Base-by-base conservation (phyloP, 805 yeast genomes). In the Candida namnaoensis region DNA sequence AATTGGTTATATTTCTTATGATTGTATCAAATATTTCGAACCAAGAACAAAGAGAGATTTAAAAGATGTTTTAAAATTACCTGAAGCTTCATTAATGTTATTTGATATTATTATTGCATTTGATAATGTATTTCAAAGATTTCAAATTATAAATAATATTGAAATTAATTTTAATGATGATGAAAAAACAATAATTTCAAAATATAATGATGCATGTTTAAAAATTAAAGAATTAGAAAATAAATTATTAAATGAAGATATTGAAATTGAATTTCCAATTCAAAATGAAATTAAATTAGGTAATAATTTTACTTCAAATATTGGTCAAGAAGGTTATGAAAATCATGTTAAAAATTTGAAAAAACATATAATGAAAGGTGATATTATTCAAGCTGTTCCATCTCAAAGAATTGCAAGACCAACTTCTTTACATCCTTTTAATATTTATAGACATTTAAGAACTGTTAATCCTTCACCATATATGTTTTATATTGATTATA, bases 401-500 rank as follows among this genome's bases (percentile, higher is more conserved):
- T 90, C 97, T 1, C 99, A 93, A 69, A 76, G 99, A 57, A 88
- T 93, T 26, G 87, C 95, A 5, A 80, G 97, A 62, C 96, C 96
- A 33, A 93, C 99, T 0, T 79, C 88, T 4, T 69, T 93, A 52
- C 98, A 93, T 61, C 98, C 99, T 2, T 93, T 93, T 74, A 93
- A 93, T 65, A 84, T 93, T 38, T 93, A 91, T 66, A 82, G 95
- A 51, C 97, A 91, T 57, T 72, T 93, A 53, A 76, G 99, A 58
- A 84, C 96, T 0, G 97, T 93, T 38, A 93, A 93, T 64, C 99
- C 99, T 10, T 88, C 97, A 2, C 99, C 99, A 26, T 93, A 93
- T 61, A 73, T 93, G 72, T 93, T 93, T 60, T 93, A 88, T 64
- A 80, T 93, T 49, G 98, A 93, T 60, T 83, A 86, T 54, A 60